phyloP scores from a whole-genome alignment of 208 protist genomes.

The Wallacemonas sp. region DNA sequence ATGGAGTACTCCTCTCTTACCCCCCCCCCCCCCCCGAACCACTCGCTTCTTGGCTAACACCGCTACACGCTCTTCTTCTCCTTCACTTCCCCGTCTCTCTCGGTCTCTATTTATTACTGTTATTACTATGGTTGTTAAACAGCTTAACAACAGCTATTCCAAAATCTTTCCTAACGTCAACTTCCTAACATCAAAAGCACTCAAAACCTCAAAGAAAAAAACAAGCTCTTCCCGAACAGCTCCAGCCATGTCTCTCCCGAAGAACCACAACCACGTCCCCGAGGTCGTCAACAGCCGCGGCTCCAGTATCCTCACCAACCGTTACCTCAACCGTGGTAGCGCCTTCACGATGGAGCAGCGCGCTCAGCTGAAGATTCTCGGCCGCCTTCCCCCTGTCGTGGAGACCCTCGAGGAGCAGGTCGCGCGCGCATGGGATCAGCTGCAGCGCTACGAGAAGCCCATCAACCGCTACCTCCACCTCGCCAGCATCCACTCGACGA shows the following conservation, averaged over 20 bases:
- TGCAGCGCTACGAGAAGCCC: conserved; percentile 74
- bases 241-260: conserved; percentile 21
- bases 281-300: conserved; percentile 33
- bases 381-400: conserved; percentile 61
- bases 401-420: conserved; percentile 87
- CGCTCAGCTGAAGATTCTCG: conserved; percentile 62
- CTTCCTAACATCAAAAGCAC: conserved; percentile 3
- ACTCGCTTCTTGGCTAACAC: background rate
- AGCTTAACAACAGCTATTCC: background rate
- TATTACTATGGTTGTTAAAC: background rate
- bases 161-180: conserved; percentile 16
- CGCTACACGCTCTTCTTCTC: background rate
- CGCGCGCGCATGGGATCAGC: conserved; percentile 62
- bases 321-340: conserved; percentile 78
- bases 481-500: conserved; percentile 58
- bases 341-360: conserved; percentile 83
- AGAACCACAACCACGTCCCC: conserved; percentile 22
- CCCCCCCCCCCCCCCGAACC: no score
- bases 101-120: background rate
- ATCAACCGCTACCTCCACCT: conserved; percentile 88
- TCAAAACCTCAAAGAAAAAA: no score
- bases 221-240: conserved; percentile 8
- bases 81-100: background rate
- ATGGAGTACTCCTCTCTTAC: no score
- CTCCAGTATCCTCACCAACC: conserved; percentile 58